Evolutionary conservation across 2,329 filamentous ascomycete genomes (phyloP), one percentile per base, ranked within the genome.

Genomic region (Aspergillus eucalypticola): DNA sequence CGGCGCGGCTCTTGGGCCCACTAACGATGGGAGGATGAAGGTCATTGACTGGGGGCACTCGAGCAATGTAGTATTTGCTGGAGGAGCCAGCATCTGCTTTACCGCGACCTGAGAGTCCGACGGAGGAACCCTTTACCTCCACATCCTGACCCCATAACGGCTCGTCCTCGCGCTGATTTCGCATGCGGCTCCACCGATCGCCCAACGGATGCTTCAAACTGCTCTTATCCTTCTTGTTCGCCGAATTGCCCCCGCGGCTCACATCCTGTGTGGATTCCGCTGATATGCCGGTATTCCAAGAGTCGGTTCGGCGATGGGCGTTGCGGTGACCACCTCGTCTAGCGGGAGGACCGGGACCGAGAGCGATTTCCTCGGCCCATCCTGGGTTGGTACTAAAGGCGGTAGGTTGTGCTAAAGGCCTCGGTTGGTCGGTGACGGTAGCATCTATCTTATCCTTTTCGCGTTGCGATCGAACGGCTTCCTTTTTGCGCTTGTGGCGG

Each of bases 91-190:
- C 74, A 61, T 70, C 69, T 42, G 74, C 68, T 56, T 72, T 70
- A 64, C 76, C 72, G 63, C 77, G 67, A 59, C 78, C 72, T 23
- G 75, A 77, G 50, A 82, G 69, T n/a, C 78, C 75, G 53, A 86
- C 83, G 29, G 85, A 78, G 67, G 87, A 84, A 50, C 84, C 81
- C 59, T 83, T 80, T 60, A 76, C 65, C 61, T 83, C 77, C 60
- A 75, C 58, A 57, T 83, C 77, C 68, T 88, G 86, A 17, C 91
- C 91, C 90, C 91, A 96, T 5, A 96, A 82, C 65, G 90, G 88
- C 76, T 97, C 93, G 66, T 96, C 92, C 73, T 95, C 91, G 56
- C 92, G 83, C 74, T 96, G 91, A 73, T 96, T 93, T 62, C 89
- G 85, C 74, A 87, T 88, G 68, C 83, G 83, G 70, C 95, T 94